Percentiles rank a stretch among this genome's conserved stretches.
Conservation (phyloP, 1,139 yeast species). For the Geotrichum bryndzae region DNA sequence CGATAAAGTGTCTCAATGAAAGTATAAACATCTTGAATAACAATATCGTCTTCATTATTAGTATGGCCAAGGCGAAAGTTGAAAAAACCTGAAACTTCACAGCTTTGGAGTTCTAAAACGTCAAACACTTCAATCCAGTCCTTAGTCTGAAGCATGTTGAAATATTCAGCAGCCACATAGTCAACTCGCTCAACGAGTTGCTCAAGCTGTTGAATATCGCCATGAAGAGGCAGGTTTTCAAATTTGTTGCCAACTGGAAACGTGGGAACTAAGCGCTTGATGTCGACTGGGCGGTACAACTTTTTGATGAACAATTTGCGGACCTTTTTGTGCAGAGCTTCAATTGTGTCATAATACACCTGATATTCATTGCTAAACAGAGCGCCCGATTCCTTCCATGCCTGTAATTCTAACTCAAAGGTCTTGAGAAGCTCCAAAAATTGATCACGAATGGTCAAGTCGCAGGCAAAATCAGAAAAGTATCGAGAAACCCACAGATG, state of each 20-base stretch:
- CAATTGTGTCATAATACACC: constrained; percentile 37
- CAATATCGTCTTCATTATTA: constrained; percentile 50
- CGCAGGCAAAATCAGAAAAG: constrained; percentile 69
- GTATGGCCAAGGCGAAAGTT: constrained; percentile 46
- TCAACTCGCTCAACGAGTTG: constrained; percentile 61
- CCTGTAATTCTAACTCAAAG: constrained; percentile 61
- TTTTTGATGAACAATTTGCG: constrained; percentile 71
- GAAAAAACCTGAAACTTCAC: constrained; percentile 51
- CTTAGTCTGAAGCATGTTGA: constrained; percentile 53
- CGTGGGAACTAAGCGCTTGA: constrained; percentile 26
- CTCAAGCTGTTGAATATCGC: constrained; percentile 37
- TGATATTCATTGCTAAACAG: constrained; percentile 33
- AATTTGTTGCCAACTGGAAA: constrained; percentile 22
- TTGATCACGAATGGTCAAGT: constrained; percentile 52
- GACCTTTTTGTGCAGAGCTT: constrained; percentile 58
- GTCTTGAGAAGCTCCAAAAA: constrained; percentile 62
- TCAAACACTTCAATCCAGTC: constrained; percentile 83
- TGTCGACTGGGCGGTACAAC: constrained; percentile 64
- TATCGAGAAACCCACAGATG: constrained; percentile 66
- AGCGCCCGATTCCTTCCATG: constrained; percentile 45
- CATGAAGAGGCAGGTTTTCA: constrained; percentile 25
- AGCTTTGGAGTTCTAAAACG: constrained; percentile 60
- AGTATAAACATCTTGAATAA: constrained; percentile 61
- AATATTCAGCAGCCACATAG: constrained; percentile 52
- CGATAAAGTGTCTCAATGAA: constrained; percentile 58